Percentiles rank a stretch among this genome's conserved stretches.
Evolutionary conservation across 352 stramenopile genomes (phyloP).

Genomic region (Pythium rhizo-oryzae): DNA sequence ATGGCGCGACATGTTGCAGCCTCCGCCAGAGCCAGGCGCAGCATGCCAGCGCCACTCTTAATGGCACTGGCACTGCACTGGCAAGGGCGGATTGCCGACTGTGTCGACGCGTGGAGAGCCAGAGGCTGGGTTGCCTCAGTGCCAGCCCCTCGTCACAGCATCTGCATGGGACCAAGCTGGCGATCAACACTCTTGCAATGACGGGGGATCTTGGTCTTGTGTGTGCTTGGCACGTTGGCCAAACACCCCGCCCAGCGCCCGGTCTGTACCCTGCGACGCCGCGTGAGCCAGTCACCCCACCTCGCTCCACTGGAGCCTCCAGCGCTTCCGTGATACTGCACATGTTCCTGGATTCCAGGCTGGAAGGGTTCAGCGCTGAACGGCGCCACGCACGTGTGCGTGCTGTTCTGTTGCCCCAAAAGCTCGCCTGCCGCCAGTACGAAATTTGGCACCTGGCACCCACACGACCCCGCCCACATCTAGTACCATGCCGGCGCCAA

Average conservation of each 20-base stretch:
- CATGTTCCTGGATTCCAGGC: no score
- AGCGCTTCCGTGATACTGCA: not conserved
- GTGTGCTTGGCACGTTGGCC: not conserved
- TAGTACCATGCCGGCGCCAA: not conserved
- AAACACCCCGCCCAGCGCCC: not conserved
- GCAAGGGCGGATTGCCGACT: not conserved
- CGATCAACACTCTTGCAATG: not conserved
- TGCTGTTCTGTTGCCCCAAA: not conserved
- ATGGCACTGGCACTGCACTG: no score
- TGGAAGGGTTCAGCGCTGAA: not conserved
- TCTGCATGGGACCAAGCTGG: constrained; percentile 6
- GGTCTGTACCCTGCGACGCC: not conserved
- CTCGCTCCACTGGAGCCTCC: no score
- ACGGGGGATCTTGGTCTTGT: not conserved
- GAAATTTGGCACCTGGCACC: not conserved
- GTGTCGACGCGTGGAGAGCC: not conserved
- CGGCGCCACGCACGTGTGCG: not conserved
- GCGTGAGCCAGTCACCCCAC: constrained; percentile 1
- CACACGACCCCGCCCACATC: not conserved
- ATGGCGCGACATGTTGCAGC: not conserved
- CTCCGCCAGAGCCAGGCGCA: not conserved
- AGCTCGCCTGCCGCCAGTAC: not conserved
- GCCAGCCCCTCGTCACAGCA: constrained; percentile 2
- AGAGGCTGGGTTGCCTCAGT: not conserved
- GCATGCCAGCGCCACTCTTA: not conserved